Evolutionary conservation across 371 early-diverging fungal genomes (phyloP), one percentile per base, ranked within the genome.

Genomic region (Mortierella sp.): DNA sequence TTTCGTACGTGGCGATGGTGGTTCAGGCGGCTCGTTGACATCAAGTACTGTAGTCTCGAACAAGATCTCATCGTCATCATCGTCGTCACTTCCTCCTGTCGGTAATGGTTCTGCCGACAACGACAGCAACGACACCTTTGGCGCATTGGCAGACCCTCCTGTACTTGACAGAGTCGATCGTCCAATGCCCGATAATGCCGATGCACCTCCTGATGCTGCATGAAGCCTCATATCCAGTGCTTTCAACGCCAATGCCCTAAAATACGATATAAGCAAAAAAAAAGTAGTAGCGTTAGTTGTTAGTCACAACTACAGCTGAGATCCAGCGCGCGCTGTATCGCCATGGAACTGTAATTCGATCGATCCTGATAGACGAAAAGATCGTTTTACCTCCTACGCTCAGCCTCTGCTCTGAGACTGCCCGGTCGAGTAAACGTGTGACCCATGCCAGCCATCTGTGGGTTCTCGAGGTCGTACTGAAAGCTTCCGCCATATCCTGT

Each of bases 371-470:
- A 45, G 19, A 4, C 45, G 45, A 45, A 19, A 13, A 45, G 13
- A 45, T 14, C 16, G 13, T 11, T 0, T 77, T 87, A 89, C 90
- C 91, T 88, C 80, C 92, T 77, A 71, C 92, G 87, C 73, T 92
- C 91, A 7, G 93, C 91, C 79, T 92, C 93, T n/a, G 91, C 91
- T 47, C 90, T 80, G 19, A 89, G 88, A 74, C 89, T 88, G 19
- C 90, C 91, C 39, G 91, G 91, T 22, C 85, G 77, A 31, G 90
- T 89, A 29, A 82, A 75, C 22, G 87, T 78, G 45, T 85, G 79
- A 14, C 79, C 77, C 68, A 79, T 77, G 16, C 82, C 84, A 22
- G 80, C 65, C 69, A 83, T 80, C 43, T 87, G 74, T 37, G 86
- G 87, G 34, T 85, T 86, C 79, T 90, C 90, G 26, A 89, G 73